Evolutionary conservation across 805 yeast species (phyloP).

Genomic region (Cyberlindnera amylophila): DNA sequence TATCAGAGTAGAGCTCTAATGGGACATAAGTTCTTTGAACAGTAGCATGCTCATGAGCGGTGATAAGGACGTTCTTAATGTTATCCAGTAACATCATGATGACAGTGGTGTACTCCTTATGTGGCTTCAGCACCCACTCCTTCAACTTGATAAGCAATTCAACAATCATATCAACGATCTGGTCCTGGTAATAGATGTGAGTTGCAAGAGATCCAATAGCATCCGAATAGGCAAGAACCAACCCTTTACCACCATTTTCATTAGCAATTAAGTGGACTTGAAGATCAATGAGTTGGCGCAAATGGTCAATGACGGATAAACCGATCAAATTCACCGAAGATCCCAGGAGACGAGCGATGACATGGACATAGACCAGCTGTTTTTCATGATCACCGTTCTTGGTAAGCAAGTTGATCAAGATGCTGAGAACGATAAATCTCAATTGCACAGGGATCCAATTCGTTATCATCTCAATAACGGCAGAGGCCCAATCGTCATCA

Average conservation of each 20-base stretch:
- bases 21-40: constrained; percentile 26
- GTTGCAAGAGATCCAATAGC: constrained; percentile 69
- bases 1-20: constrained; percentile 23
- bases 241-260: constrained; percentile 20
- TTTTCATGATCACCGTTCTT: constrained; percentile 17
- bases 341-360: constrained; percentile 58
- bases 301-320: constrained; percentile 74
- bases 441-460: constrained; percentile 79
- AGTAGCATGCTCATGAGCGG: constrained; percentile 17
- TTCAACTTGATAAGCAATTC: constrained; percentile 50
- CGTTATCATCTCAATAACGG: constrained; percentile 60
- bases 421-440: constrained; percentile 59
- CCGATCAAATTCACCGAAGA: constrained; percentile 85
- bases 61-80: constrained; percentile 15
- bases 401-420: constrained; percentile 37
- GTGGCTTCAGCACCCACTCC: constrained; percentile 18
- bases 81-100: constrained; percentile 17
- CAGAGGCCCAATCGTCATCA: constrained; percentile 46
- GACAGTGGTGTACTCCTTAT: neutral
- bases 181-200: constrained; percentile 84
- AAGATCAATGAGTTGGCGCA: constrained; percentile 52
- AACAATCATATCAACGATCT: constrained; percentile 73
- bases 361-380: constrained; percentile 35
- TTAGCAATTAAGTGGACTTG: constrained; percentile 35
- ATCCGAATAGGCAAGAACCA: constrained; percentile 44